Evolutionary conservation across 805 yeast species (phyloP).

Genomic region (Nakazawaea anatomiae): DNA sequence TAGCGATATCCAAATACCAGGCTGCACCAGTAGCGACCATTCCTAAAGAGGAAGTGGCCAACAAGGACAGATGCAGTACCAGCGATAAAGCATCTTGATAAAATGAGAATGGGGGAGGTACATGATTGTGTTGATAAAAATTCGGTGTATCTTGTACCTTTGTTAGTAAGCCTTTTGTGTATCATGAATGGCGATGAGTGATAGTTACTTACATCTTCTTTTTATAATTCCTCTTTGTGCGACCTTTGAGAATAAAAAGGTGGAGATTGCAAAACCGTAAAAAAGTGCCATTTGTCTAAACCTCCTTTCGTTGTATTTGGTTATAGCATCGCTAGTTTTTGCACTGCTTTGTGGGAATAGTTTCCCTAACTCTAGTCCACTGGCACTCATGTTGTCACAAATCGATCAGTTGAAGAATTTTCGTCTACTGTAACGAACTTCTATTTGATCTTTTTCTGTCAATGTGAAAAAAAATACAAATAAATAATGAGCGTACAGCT

Average conservation of each 20-base stretch:
- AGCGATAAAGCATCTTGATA: conserved; percentile 83
- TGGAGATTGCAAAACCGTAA: conserved; percentile 64
- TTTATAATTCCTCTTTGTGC: conserved; percentile 71
- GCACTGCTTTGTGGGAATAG: conserved; percentile 22
- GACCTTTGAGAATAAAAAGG: conserved; percentile 65
- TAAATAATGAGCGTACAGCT: background rate
- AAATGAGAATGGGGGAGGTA: conserved; percentile 78
- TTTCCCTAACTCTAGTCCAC: conserved; percentile 24
- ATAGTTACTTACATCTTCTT: conserved; percentile 47
- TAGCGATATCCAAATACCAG: conserved; percentile 75
- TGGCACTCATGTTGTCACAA: background rate
- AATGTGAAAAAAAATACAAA: background rate
- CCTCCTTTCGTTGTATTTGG: conserved; percentile 54
- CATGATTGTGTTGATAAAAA: conserved; percentile 78
- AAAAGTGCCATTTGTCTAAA: conserved; percentile 68
- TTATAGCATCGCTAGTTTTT: conserved; percentile 24
- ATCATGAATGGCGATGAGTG: background rate
- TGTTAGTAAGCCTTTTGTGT: background rate
- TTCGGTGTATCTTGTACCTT: conserved; percentile 47
- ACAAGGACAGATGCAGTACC: conserved; percentile 70
- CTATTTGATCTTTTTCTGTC: background rate
- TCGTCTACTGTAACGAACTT: background rate
- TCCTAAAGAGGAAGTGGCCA: conserved; percentile 66
- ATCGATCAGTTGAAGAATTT: background rate
- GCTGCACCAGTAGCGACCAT: conserved; percentile 71